Percentiles rank a stretch among this genome's conserved stretches.
phyloP scores from a whole-genome alignment of 805 yeast genomes.

The Starmerella stigmatis region DNA sequence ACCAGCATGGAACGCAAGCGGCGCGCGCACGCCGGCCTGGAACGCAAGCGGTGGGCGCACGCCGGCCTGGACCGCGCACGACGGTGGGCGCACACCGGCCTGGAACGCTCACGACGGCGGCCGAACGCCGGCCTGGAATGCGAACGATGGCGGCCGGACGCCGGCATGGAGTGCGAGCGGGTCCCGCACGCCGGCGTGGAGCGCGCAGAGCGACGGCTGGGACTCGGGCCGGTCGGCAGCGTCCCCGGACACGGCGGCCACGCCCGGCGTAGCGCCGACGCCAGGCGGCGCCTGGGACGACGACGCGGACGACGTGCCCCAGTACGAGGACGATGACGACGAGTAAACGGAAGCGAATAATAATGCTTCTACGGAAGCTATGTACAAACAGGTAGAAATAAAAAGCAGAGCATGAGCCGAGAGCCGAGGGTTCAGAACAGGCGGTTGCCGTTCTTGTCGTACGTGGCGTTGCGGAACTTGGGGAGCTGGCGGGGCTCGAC shows the following conservation, averaged over 20 bases:
- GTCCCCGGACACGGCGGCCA: slow-evolving; percentile 23
- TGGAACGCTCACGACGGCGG: slow-evolving; percentile 34
- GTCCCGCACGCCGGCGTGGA: slow-evolving; percentile 32
- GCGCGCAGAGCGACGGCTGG: slow-evolving; percentile 28
- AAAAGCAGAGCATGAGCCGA: too few relatives aligned
- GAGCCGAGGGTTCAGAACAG: background rate
- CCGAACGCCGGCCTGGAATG: slow-evolving; percentile 24
- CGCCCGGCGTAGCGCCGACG: slow-evolving; percentile 26
- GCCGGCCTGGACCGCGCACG: slow-evolving; percentile 41
- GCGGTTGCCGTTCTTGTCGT: slow-evolving; percentile 9
- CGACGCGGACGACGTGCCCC: slow-evolving; percentile 29
- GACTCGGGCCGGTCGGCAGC: slow-evolving; percentile 23
- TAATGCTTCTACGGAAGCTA: background rate
- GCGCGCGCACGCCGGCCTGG: slow-evolving; percentile 26
- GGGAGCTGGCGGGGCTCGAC: slow-evolving; percentile 32
- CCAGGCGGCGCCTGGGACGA: slow-evolving; percentile 29
- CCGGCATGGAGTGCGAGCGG: slow-evolving; percentile 43
- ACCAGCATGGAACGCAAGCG: slow-evolving; percentile 37
- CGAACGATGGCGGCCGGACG: slow-evolving; percentile 37
- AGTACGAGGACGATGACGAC: slow-evolving; percentile 30
- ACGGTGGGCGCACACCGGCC: slow-evolving; percentile 38
- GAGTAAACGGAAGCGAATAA: background rate
- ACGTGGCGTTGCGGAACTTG: slow-evolving; percentile 22
- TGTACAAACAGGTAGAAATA: too few relatives aligned
- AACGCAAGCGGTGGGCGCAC: slow-evolving; percentile 36